These are phyloP conservation scores for Ophiostoma pallidulum DNA, from an alignment of 2,329 filamentous ascomycete species.

Conservation along the genomic window DNA sequence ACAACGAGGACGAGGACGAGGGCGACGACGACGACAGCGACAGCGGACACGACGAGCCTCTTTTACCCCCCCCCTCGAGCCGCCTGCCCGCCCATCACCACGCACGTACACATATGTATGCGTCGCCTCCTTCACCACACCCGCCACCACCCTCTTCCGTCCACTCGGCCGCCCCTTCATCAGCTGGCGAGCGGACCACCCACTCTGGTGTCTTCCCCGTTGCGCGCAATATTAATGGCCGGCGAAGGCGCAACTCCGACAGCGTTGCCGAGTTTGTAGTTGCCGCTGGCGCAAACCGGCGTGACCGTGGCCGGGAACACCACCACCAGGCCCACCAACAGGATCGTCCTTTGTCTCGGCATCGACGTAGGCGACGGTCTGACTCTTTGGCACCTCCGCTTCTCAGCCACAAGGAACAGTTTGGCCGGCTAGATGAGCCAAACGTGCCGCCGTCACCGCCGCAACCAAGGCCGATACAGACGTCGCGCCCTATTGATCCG, in stretches of 20 bases:
- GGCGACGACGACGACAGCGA: not conserved
- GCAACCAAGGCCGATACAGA: not conserved
- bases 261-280: constrained; percentile 13
- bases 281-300: not conserved
- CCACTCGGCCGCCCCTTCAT: constrained; percentile 4
- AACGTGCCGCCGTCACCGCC: not conserved
- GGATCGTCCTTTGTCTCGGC: not conserved
- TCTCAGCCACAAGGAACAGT: constrained; percentile 2
- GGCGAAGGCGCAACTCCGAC: constrained; percentile 20
- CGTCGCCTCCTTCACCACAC: constrained; percentile 8
- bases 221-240: constrained; percentile 13
- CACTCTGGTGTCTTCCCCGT: constrained; percentile 12
- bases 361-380: constrained; percentile 10
- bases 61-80: not conserved
- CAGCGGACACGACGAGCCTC: not conserved
- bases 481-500: constrained; percentile 11
- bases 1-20: not conserved
- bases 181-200: constrained; percentile 5
- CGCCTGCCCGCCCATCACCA: not conserved
- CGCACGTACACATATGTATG: not conserved
- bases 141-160: constrained; percentile 3
- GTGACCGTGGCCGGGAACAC: constrained; percentile 2
- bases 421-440: not conserved
- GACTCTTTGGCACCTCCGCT: constrained; percentile 12
- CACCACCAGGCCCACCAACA: not conserved